Evolutionary conservation across 2,329 filamentous ascomycete genomes (phyloP).

Genomic region (Talaromyces rugulosus): DNA sequence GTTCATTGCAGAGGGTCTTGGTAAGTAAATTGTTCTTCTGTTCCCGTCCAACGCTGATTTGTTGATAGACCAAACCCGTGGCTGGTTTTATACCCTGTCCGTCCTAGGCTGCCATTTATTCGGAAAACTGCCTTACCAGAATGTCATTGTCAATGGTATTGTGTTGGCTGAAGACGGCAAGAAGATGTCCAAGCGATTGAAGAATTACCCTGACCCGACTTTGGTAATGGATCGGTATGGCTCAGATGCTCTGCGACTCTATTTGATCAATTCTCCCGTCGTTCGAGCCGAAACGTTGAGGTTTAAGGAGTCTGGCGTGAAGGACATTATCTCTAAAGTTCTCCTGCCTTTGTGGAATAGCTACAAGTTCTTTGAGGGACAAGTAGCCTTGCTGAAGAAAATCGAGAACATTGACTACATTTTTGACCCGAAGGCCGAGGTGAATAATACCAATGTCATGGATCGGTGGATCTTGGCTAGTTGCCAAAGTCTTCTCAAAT

Average conservation of each 20-base stretch:
- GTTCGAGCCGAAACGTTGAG: conserved; percentile 85
- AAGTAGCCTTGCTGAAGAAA: conserved; percentile 83
- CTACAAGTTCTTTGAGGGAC: conserved; percentile 93
- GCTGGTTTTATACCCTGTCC: conserved; percentile 93
- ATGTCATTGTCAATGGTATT: conserved; percentile 94
- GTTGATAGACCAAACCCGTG: conserved; percentile 76
- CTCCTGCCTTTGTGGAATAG: conserved; percentile 91
- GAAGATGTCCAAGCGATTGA: conserved; percentile 97
- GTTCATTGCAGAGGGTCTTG: conserved; percentile 85
- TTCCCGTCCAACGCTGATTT: neutral
- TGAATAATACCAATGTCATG: conserved; percentile 78
- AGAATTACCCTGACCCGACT: conserved; percentile 89
- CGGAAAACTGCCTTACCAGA: conserved; percentile 80
- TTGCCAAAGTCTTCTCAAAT: conserved; percentile 84
- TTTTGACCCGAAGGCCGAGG: conserved; percentile 65
- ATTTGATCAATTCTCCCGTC: conserved; percentile 94
- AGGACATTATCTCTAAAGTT: conserved; percentile 90
- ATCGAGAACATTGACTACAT: conserved; percentile 69
- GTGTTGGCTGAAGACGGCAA: conserved; percentile 92
- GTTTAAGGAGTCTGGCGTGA: conserved; percentile 89
- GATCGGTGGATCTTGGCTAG: conserved; percentile 92
- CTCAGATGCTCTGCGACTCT: conserved; percentile 87
- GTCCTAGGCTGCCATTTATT: conserved; percentile 87
- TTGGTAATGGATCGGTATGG: conserved; percentile 84
- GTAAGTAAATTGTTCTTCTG: neutral